Conservation (phyloP, 2,329 filamentous ascomycete species). For the Hirsutella rhossiliensis region DNA sequence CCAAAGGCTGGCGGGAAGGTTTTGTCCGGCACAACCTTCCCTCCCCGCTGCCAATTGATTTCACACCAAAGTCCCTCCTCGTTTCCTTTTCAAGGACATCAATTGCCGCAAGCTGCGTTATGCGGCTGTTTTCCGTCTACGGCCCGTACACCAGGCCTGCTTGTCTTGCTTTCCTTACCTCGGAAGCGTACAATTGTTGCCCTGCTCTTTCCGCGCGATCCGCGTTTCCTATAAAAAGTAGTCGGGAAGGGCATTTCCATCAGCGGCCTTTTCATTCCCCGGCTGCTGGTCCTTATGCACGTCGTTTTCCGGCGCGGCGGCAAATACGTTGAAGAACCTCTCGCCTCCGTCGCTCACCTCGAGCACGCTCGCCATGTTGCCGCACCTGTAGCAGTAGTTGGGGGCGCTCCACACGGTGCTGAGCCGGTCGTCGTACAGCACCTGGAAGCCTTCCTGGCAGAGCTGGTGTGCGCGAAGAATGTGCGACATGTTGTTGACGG, state of each 20-base stretch:
- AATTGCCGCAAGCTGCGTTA: too few relatives aligned
- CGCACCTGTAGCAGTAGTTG: conserved; percentile 91
- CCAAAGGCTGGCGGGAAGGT: not conserved
- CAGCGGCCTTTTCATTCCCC: conserved; percentile 57
- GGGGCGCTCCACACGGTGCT: conserved; percentile 98
- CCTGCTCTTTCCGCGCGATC: not conserved
- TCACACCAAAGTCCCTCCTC: not conserved
- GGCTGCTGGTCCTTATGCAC: conserved; percentile 75
- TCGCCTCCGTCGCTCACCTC: conserved; percentile 92
- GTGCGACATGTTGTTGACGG: conserved; percentile 95
- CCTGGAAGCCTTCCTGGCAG: conserved; percentile 95
- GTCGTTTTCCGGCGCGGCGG: conserved; percentile 93
- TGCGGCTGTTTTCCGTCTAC: too few relatives aligned
- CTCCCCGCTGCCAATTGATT: not conserved
- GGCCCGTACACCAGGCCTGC: too few relatives aligned
- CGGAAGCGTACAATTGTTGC: not conserved
- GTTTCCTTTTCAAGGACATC: too few relatives aligned
- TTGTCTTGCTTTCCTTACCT: not conserved
- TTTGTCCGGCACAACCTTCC: not conserved
- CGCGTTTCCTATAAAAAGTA: conserved; percentile 50
- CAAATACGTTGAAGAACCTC: conserved; percentile 95
- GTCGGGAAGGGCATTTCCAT: conserved; percentile 52
- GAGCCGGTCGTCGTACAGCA: conserved; percentile 86
- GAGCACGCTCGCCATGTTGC: conserved; percentile 92
- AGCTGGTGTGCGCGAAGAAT: conserved; percentile 97